Base-by-base conservation (phyloP, 1,284 basidiomycete species). In the Wolfiporia cocos region DNA sequence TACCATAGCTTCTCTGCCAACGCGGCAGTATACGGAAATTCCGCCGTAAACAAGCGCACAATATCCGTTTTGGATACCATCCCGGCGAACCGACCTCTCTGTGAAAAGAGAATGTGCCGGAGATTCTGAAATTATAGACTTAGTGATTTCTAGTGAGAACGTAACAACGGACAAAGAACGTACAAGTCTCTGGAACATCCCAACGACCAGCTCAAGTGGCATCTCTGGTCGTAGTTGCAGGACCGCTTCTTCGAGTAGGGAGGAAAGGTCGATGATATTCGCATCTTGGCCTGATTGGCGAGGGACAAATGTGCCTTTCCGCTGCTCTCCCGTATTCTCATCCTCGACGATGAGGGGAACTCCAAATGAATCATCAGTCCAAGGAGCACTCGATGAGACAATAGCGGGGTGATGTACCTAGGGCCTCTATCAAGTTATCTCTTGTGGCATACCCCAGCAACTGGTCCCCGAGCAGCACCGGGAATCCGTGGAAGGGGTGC, bases 101-200 rank as follows among this genome's bases (percentile, higher is more conserved):
- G 67, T 1, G 81, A 79, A 57, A 86, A 84, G 37, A 85, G 59
- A 20, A 85, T 72, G 54, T 81, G 78, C 12, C 78, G 74, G 12
- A 85, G 55, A 52, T 81, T 85, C 82, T 86, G 21, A 6, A n/a
- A n/a, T n/a, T n/a, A n/a, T n/a, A n/a, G n/a, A n/a, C n/a, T n/a
- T n/a, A n/a, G n/a, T n/a, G n/a, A n/a, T n/a, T n/a, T n/a, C n/a
- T n/a, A n/a, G n/a, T n/a, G n/a, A n/a, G n/a, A n/a, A n/a, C n/a
- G n/a, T n/a, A n/a, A n/a, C n/a, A n/a, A n/a, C n/a, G n/a, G 28
- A 26, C 41, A 17, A 31, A 20, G 40, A 19, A 58, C 73, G 37
- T 43, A 81, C 82, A 58, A 86, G 62, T 63, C 78, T 82, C 58
- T 84, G 81, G 64, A 86, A 85, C 72, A 81, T 80, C 52, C 68